Conservation (phyloP, 2,329 filamentous ascomycete genomes). For the Cordyceps cateniannulata region DNA sequence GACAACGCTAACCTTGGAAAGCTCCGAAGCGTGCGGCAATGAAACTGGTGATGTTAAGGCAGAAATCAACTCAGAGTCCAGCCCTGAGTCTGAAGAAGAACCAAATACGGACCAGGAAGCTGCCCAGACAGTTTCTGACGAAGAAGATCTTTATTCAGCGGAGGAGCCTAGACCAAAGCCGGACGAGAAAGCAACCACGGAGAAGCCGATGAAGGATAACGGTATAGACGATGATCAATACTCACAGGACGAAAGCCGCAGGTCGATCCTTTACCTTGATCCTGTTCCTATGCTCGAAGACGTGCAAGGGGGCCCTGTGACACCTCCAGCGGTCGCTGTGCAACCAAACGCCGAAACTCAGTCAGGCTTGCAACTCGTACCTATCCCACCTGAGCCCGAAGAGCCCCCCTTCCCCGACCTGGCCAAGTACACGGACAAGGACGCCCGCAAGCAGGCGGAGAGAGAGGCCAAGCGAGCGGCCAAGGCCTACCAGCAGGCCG, state of each 20-base stretch:
- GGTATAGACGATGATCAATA: slow-evolving; percentile 7
- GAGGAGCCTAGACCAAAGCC: not conserved
- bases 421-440: slow-evolving; percentile 54
- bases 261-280: slow-evolving; percentile 31
- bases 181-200: not conserved
- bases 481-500: slow-evolving; percentile 58
- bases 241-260: slow-evolving; percentile 15
- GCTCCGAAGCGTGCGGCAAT: not conserved
- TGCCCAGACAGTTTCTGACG: not conserved
- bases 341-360: not conserved
- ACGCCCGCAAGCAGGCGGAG: slow-evolving; percentile 60
- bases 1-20: not conserved
- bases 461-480: slow-evolving; percentile 57
- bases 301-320: not conserved
- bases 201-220: not conserved
- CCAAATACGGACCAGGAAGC: not conserved
- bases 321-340: not conserved
- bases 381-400: slow-evolving; percentile 45
- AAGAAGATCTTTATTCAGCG: not conserved
- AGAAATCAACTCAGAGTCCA: not conserved
- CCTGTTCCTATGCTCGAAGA: slow-evolving; percentile 31
- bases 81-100: not conserved
- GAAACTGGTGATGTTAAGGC: not conserved
- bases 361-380: not conserved
- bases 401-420: slow-evolving; percentile 52